Evolutionary conservation across 352 stramenopile genomes (phyloP), one percentile per base, ranked within the genome.

Genomic region (Globisporangium yorkense): DNA sequence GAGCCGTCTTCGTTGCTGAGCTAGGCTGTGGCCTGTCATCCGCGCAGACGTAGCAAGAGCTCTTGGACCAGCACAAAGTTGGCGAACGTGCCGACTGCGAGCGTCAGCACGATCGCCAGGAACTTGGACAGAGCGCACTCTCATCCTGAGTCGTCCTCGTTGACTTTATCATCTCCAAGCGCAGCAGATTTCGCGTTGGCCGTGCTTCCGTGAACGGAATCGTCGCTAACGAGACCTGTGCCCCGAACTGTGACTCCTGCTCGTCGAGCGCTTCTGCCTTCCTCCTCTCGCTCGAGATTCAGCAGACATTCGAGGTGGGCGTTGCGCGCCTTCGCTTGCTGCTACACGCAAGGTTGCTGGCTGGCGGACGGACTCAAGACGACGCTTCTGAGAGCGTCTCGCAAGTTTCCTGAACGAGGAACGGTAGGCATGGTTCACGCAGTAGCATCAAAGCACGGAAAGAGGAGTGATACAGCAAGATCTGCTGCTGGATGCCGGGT

Each of bases 71-170:
- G 56, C 10, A 71, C 69, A 43, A 72, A 69, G 57, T 85, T 80
- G 66, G 82, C 77, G 63, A 85, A 85, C 39, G 54, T 59, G 31
- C 66, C 70, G 3, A 86, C 50, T 15, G 63, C 39, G 35, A 80
- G 37, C 44, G 68, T 77, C 54, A 82, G 56, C 27, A 50, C 56
- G 24, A 65, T 37, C 5, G 72, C 72, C 33, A 82, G 62, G n/a
- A 74, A 66, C 53, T 75, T 80, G 43, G 73, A 86, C 50, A 79
- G 57, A 41, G 75, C 57, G 54, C 72, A 85, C 60, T 82, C 75
- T 18, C 65, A 62, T 5, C 57, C 66, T 10, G 40, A 27, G 44
- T 73, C 61, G 33, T 65, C 59, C 1, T 63, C 52, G 24, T 51
- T 41, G 8, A 10, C 1, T 8, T 2, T 1, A 2, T 2, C 3